Base-by-base conservation (phyloP, 2,329 filamentous ascomycete genomes). In the Tolypocladium album region DNA sequence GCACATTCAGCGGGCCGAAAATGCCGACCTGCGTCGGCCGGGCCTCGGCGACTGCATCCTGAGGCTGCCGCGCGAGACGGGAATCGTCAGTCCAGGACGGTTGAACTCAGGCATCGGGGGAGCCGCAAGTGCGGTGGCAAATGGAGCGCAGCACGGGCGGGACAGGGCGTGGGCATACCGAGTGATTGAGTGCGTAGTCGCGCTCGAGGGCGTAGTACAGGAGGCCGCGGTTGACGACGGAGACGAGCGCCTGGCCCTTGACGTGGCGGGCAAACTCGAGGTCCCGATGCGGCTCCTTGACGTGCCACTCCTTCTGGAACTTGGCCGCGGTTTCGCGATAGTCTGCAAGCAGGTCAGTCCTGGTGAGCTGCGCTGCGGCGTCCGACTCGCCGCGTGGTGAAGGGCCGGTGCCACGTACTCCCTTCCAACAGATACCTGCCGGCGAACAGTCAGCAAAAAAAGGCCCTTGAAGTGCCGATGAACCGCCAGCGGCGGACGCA, bases 251-350 rank as follows among this genome's bases (percentile, higher is more conserved):
- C 74, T 86, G 83, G 67, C 79, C 82, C 72, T 85, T 81, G 72
- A 88, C 83, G 74, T 87, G 80, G 68, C 79, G 81, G 70, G 85
- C 85, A 72, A 87, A 88, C 62, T 81, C 77, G 63, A 88, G 82
- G 62, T 85, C 77, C 67, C 80, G 79, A 70, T 87, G 83, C 67
- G 85, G 85, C 72, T 83, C 78, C 68, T 79, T 76, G 64, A 85
- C 76, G 72, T 84, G 80, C 85, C 85, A 88, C 75, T 88, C 84
- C 71, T 87, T 86, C 69, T 87, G 84, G 66, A 88, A 82, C 70
- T 85, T 86, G 74, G 83, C 81, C 59, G 85, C 85, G 52, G 85
- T 86, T 72, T 87, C 85, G 74, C 82, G 81, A 76, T 86, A 88
- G 76, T 86, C 85, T 87, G 76, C 58, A 61, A 61, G 55, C 61